A percentile compares a stretch with the other conserved stretches of the same genome.
Conservation (phyloP, 1,284 basidiomycete genomes). For the Lentinula novae-zelandiae region DNA sequence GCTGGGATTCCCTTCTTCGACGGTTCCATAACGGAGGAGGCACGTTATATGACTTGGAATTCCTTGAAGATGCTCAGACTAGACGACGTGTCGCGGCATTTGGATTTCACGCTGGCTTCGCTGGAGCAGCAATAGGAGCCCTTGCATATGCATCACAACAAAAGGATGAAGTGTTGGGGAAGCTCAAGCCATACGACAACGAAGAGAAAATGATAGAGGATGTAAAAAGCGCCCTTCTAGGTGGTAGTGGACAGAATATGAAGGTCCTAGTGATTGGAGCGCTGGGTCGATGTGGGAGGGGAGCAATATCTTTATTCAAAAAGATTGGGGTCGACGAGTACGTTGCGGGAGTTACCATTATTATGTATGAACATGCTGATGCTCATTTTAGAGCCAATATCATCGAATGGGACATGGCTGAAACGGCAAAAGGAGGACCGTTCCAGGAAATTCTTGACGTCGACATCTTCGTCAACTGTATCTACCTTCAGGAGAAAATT, state of each 20-base stretch:
- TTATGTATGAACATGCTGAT: not conserved
- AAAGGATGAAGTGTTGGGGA: slow-evolving; percentile 59
- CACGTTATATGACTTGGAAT: slow-evolving; percentile 95
- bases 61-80: slow-evolving; percentile 76
- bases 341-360: slow-evolving; percentile 23
- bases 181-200: slow-evolving; percentile 77
- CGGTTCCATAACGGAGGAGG: slow-evolving; percentile 89
- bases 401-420: slow-evolving; percentile 95
- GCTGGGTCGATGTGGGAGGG: slow-evolving; percentile 93
- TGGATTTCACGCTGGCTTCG: slow-evolving; percentile 98
- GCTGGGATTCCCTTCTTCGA: slow-evolving; percentile 88
- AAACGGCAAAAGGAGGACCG: slow-evolving; percentile 96
- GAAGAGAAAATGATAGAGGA: slow-evolving; percentile 77
- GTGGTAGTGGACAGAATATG: slow-evolving; percentile 70
- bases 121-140: slow-evolving; percentile 92
- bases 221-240: slow-evolving; percentile 62
- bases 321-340: slow-evolving; percentile 92
- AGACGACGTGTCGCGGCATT: slow-evolving; percentile 97
- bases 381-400: slow-evolving; percentile 74
- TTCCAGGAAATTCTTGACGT: slow-evolving; percentile 96
- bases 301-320: slow-evolving; percentile 91
- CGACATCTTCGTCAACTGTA: slow-evolving; percentile 99
- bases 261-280: slow-evolving; percentile 96
- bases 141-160: slow-evolving; percentile 77
- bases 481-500: slow-evolving; percentile 90